Base-by-base conservation (phyloP, 2,329 filamentous ascomycete genomes). In the Aspergillus puulaauensis region DNA sequence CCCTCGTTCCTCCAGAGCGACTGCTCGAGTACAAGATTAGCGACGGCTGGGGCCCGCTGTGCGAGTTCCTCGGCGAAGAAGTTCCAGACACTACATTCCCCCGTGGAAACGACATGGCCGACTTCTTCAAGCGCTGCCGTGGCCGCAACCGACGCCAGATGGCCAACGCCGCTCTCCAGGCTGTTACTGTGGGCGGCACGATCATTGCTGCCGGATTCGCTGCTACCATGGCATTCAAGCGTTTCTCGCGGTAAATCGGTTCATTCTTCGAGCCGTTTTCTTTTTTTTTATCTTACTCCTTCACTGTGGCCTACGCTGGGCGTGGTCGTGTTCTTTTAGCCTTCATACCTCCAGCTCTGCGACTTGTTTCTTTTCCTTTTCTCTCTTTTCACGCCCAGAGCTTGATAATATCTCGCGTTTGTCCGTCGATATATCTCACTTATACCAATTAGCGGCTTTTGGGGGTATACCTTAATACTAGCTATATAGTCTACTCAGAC, bases 101-200 rank as follows among this genome's bases (percentile, higher is more conserved):
- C 15, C 77, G 78, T 52, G 80, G 79, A 41, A 83, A 83, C 66
- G 80, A 82, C 68, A 81, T 80, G 58, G 79, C 80, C 66, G 76
- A 80, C 59, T 84, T 84, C 69, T 81, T 83, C 63, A 79, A 80
- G 64, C 77, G 81, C 63, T 83, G 80, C 73, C 76, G 77, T 57
- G 77, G 73, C 48, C 75, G 82, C 46, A 84, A 84, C 71, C 75
- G 79, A 61, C 79, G 79, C 66, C 82, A 84, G 68, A 83, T 83
- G 80, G 75, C 81, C 72, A 83, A 83, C 64, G 79, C 79, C 39
- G 73, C 80, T 50, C 74, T 83, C 66, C 78, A 82, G 60, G 79
- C 78, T 17, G 69, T 81, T 48, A 79, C 81, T 12, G 76, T 82
- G 54, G 79, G 80, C 21, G 77, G 80, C 31, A 74, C 78, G 17